Evolutionary conservation across 75 land plant genomes (phyloP), one percentile per base, ranked within the genome.

Genomic region (Selaginella tamariscina): DNA sequence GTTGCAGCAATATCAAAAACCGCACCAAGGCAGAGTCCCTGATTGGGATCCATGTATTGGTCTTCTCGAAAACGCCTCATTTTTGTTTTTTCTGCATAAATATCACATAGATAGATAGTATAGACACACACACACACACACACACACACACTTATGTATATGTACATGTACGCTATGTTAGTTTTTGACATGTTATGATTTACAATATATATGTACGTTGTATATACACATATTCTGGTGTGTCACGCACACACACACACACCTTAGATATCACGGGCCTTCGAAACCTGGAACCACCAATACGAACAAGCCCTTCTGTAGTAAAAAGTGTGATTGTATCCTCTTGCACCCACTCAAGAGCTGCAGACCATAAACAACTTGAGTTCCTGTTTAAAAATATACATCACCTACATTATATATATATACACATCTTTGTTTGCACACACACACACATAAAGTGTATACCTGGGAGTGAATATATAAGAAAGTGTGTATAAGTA

Each of bases 1-100:
- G 98, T 93, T 39, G 98, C 98, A 39, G 95, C 95, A 57, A 93
- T 93, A 74, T 93, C 83, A 77, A 93, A 93, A 24, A 93, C 79
- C 28, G 98, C 98, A 73, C 98, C 98, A 2, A 93, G 75, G 69
- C 98, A 93, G 1, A 93, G 86, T 24, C 86, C 82, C 64, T 93
- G 98, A n/a, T 79, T 80, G 54, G 98, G 88, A 78, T 93, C 91
- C 95, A 93, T 89, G 71, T 93, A 93, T 33, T 89, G 82, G 65
- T 81, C 86, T 81, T 93, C 98, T 22, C 84, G 82, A 73, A 80
- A 92, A 0, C 90, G 82, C 69, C 78, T 82, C 63, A 62, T 75
- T 77, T 84, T 68, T 84, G 80, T 44, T 77, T 77, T 60, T 70
- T 78, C 86, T 81, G 66, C 59, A 67, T 20, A 29, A 56, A 66